phyloP scores from a whole-genome alignment of 2,329 filamentous ascomycete species.

The Colletotrichum chlorophyti region DNA sequence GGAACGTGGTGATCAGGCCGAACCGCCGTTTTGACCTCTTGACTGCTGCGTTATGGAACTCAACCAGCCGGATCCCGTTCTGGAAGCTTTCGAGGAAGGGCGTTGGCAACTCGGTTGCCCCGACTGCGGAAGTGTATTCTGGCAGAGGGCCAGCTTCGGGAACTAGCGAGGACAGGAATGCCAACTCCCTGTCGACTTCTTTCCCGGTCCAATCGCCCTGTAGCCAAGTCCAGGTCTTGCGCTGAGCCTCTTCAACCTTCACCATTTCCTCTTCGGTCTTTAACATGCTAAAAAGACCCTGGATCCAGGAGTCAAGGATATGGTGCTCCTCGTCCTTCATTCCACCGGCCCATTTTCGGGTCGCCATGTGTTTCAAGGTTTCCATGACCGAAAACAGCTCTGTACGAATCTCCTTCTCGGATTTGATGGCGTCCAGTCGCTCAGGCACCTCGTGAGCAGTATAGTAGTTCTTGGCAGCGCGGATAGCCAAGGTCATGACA shows the following conservation, averaged over 20 bases:
- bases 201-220: conserved; percentile 76
- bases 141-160: conserved; percentile 67
- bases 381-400: conserved; percentile 90
- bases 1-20: conserved; percentile 86
- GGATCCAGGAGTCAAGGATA: conserved; percentile 81
- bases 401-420: conserved; percentile 83
- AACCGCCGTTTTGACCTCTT: conserved; percentile 86
- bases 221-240: conserved; percentile 82
- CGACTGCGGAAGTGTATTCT: conserved; percentile 63
- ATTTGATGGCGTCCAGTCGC: conserved; percentile 83
- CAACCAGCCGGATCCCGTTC: conserved; percentile 81
- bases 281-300: conserved; percentile 78
- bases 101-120: conserved; percentile 63
- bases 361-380: conserved; percentile 88
- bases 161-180: conserved; percentile 82
- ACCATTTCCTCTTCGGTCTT: conserved; percentile 80
- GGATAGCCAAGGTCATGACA: conserved; percentile 92
- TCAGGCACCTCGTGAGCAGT: conserved; percentile 89
- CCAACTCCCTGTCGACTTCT: conserved; percentile 79
- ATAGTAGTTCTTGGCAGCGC: conserved; percentile 95
- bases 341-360: conserved; percentile 83
- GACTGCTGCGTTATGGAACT: conserved; percentile 89
- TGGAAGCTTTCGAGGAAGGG: conserved; percentile 77
- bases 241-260: conserved; percentile 71
- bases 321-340: conserved; percentile 79